These are phyloP conservation scores for Mallotus nudiflorus DNA, from an alignment of 345 rosid genomes.

Conservation along the genomic window DNA sequence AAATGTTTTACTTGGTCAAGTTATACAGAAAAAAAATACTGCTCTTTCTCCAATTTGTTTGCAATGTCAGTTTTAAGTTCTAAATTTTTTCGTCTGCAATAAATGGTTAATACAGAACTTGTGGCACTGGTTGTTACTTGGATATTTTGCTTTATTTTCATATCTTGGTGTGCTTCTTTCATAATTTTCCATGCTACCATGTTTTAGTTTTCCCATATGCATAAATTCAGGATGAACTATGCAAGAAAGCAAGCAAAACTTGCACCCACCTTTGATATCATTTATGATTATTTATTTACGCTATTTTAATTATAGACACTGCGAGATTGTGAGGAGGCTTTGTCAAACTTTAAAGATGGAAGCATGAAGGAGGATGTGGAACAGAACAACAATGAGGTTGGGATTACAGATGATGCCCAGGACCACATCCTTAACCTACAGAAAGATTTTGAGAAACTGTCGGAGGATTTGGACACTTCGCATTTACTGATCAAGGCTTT, in stretches of 20 bases:
- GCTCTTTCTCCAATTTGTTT: too few relatives aligned
- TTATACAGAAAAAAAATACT: background rate
- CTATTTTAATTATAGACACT: slow-evolving; percentile 50
- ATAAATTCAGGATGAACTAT: too few relatives aligned
- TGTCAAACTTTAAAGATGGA: slow-evolving; percentile 46
- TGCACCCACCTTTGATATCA: too few relatives aligned
- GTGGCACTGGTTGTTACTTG: background rate
- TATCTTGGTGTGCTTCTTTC: background rate
- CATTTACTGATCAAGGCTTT: slow-evolving; percentile 77
- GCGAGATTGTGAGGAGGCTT: slow-evolving; percentile 70
- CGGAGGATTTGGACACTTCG: slow-evolving; percentile 82
- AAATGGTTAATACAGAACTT: too few relatives aligned
- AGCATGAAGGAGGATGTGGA: slow-evolving; percentile 36
- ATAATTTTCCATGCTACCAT: too few relatives aligned
- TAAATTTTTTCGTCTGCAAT: too few relatives aligned
- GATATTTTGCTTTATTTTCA: background rate
- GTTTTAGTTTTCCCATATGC: too few relatives aligned
- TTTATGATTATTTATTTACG: background rate
- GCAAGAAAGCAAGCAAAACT: too few relatives aligned
- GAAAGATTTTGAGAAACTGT: slow-evolving; percentile 66
- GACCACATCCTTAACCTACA: slow-evolving; percentile 51
- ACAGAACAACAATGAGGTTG: slow-evolving; percentile 32
- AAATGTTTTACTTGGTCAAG: background rate
- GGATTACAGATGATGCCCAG: slow-evolving; percentile 49
- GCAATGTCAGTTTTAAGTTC: too few relatives aligned